Conservation (phyloP, 2,329 filamentous ascomycete species). For the Pseudogymnoascus sp. region DNA sequence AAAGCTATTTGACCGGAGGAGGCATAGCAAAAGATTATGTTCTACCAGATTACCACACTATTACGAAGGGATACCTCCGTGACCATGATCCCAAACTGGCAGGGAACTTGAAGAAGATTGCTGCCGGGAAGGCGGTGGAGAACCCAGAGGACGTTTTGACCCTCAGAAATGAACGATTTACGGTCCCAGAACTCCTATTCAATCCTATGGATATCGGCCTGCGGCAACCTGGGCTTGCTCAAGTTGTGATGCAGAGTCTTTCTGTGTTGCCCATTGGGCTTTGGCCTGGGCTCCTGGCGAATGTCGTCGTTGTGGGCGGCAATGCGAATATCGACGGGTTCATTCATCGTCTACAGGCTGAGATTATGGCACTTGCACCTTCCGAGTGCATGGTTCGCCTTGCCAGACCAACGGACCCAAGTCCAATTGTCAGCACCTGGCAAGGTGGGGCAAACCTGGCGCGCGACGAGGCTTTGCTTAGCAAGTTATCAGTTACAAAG, state of each 20-base stretch:
- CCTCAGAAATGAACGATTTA: conserved; percentile 85
- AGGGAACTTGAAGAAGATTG: conserved; percentile 39
- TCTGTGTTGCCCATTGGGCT: conserved; percentile 69
- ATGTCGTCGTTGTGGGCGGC: conserved; percentile 82
- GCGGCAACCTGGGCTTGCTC: conserved; percentile 71
- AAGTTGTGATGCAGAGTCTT: conserved; percentile 74
- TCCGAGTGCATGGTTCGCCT: conserved; percentile 74
- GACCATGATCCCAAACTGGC: conserved; percentile 68
- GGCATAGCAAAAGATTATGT: conserved; percentile 84
- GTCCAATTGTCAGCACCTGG: conserved; percentile 74
- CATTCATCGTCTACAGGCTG: conserved; percentile 66
- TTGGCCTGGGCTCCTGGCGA: conserved; percentile 76
- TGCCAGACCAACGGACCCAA: conserved; percentile 41
- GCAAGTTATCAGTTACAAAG: conserved; percentile 68
- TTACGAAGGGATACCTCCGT: conserved; percentile 58
- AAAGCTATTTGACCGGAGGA: conserved; percentile 37
- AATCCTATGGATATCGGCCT: conserved; percentile 79
- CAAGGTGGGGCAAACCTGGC: conserved; percentile 74
- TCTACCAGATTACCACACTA: conserved; percentile 66
- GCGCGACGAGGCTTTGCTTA: conserved; percentile 54
- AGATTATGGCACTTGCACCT: conserved; percentile 63
- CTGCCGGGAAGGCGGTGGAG: conserved; percentile 35
- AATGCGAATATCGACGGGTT: conserved; percentile 76
- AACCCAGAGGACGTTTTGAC: conserved; percentile 71
- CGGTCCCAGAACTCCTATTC: conserved; percentile 84